These are phyloP conservation scores for Prunus campanulata DNA, from an alignment of 306 rosid genomes.

Conservation along the genomic window DNA sequence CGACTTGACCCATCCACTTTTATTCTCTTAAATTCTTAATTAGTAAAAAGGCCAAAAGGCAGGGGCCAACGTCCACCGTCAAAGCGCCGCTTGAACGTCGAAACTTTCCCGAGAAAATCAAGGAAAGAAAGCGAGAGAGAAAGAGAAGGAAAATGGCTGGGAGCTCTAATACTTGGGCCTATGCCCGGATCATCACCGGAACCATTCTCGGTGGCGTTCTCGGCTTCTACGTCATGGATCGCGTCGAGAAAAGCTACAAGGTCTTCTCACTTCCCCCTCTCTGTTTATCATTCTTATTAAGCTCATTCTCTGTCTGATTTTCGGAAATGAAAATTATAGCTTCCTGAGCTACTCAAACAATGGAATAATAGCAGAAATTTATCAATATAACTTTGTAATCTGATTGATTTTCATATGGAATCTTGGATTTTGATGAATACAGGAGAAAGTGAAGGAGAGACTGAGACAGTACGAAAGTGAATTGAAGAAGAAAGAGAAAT, in stretches of 20 bases:
- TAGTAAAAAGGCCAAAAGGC: too few species aligned
- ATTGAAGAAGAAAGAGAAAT: slow-evolving; percentile 56
- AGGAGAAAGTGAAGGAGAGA: slow-evolving; percentile 80
- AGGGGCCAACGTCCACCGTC: neutral
- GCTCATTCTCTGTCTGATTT: neutral
- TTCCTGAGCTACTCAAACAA: neutral
- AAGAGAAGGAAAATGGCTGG: slow-evolving; percentile 26
- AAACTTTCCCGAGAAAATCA: slow-evolving; percentile 26
- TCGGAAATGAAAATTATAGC: neutral
- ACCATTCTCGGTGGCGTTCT: slow-evolving; percentile 67
- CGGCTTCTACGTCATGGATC: slow-evolving; percentile 92
- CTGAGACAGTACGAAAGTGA: slow-evolving; percentile 60
- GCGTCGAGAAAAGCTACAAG: slow-evolving; percentile 64
- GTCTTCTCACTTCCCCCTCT: slow-evolving; percentile 24
- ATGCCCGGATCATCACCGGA: slow-evolving; percentile 65
- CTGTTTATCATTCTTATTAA: neutral
- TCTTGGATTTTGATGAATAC: slow-evolving; percentile 17
- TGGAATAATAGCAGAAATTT: neutral
- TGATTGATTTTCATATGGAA: too few species aligned
- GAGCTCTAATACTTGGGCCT: slow-evolving; percentile 65
- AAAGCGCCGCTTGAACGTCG: neutral
- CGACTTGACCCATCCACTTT: neutral
- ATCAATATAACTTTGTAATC: neutral
- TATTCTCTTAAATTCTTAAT: too few species aligned
- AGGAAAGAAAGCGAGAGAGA: neutral